phyloP scores from a whole-genome alignment of 1,139 yeast genomes.

The Petasospora rhodanensis region DNA sequence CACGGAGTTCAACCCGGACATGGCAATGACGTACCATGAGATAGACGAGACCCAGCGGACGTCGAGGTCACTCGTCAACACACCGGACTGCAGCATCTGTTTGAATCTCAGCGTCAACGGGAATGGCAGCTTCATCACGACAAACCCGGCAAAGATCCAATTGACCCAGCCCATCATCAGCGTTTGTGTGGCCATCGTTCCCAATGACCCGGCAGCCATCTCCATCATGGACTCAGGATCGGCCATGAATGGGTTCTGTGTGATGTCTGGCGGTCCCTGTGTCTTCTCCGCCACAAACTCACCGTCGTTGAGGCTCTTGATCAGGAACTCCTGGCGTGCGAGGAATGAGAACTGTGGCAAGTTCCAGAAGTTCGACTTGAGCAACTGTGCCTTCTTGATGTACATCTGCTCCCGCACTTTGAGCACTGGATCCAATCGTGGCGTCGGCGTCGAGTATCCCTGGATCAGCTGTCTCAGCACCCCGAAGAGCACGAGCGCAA shows the following conservation, averaged over 20 bases:
- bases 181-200: slow-evolving; percentile 88
- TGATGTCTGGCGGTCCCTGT: slow-evolving; percentile 45
- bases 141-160: slow-evolving; percentile 88
- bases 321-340: slow-evolving; percentile 41
- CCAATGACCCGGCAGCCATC: slow-evolving; percentile 76
- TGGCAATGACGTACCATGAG: slow-evolving; percentile 95
- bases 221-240: slow-evolving; percentile 60
- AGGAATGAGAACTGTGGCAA: slow-evolving; percentile 45
- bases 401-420: slow-evolving; percentile 57
- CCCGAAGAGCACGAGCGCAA: slow-evolving; percentile 91
- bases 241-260: slow-evolving; percentile 62
- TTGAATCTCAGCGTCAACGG: slow-evolving; percentile 88
- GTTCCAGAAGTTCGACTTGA: slow-evolving; percentile 45
- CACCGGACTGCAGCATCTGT: slow-evolving; percentile 86
- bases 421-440: slow-evolving; percentile 49
- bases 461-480: slow-evolving; percentile 69
- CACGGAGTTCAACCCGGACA: slow-evolving; percentile 79
- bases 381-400: slow-evolving; percentile 49
- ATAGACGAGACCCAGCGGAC: slow-evolving; percentile 93
- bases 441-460: slow-evolving; percentile 50
- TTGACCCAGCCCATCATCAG: slow-evolving; percentile 96
- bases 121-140: slow-evolving; percentile 74
- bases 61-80: slow-evolving; percentile 78
- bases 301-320: slow-evolving; percentile 46
- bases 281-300: slow-evolving; percentile 37